Conservation (phyloP, 2,329 filamentous ascomycete species). For the Phaeophleospora eucalypticola region DNA sequence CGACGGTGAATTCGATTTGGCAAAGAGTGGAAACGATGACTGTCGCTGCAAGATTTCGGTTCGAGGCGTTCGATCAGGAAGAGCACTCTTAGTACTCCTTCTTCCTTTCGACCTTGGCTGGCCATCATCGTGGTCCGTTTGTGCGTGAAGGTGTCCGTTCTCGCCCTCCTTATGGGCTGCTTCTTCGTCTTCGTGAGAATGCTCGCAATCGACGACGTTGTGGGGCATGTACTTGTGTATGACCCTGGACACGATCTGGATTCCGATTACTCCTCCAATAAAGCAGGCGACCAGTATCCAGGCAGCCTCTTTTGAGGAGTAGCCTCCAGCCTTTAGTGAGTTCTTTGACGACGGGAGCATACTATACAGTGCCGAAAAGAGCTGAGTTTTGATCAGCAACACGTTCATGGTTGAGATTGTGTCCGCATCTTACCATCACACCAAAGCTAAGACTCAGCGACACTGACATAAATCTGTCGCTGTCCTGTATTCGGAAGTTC, state of each 20-base stretch:
- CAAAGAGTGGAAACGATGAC: not conserved
- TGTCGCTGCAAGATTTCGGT: not conserved
- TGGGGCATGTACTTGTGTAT: conserved; percentile 72
- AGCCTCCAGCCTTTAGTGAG: conserved; percentile 68
- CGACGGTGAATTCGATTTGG: too few species aligned
- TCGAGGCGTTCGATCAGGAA: not conserved
- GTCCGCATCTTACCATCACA: conserved; percentile 69
- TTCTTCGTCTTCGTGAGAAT: conserved; percentile 60
- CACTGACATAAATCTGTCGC: conserved; percentile 78
- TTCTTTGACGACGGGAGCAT: conserved; percentile 84
- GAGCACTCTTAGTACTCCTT: conserved; percentile 24
- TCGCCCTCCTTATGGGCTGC: conserved; percentile 27
- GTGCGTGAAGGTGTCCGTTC: conserved; percentile 6
- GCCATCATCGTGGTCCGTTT: conserved; percentile 25
- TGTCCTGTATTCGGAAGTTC: conserved; percentile 83
- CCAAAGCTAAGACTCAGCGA: conserved; percentile 92
- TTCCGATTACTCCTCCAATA: conserved; percentile 67
- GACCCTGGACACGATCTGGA: conserved; percentile 67
- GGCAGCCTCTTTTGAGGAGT: conserved; percentile 62
- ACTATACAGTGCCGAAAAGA: conserved; percentile 86
- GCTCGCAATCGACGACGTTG: conserved; percentile 76
- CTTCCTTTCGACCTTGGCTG: conserved; percentile 6
- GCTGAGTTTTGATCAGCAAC: conserved; percentile 46
- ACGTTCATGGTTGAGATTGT: not conserved
- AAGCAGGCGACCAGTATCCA: conserved; percentile 68